Evolutionary conservation across 2,329 filamentous ascomycete genomes (phyloP), one percentile per base, ranked within the genome.

Genomic region (Colletotrichum gigasporum): DNA sequence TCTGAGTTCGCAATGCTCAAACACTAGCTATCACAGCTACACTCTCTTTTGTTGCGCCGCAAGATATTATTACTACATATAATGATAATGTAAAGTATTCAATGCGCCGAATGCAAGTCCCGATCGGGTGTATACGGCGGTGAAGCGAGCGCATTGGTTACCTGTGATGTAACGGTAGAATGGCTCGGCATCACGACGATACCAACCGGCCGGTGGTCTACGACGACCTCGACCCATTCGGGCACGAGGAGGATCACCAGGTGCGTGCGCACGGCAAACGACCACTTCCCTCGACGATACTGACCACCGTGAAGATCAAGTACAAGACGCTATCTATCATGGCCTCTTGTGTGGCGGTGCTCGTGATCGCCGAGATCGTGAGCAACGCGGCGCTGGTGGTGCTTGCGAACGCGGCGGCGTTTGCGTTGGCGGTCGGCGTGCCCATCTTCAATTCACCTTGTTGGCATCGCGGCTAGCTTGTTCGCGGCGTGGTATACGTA

Each of bases 331-430:
- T 86, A 11, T 80, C 78, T 86, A 11, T 80, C 78, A 18, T 86
- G 83, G 84, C 80, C 78, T 35, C 74, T 85, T 34, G 83, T 34
- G 83, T 85, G 4, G 78, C 83, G 3, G 73, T 84, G 5, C 74
- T 86, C 63, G 86, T 86, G 83, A 84, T 86, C 50, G 82, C 84
- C 12, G 84, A 86, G 71, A 85, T 85, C 59, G 82, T 86, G 1
- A 80, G 78, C 35, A 84, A 83, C 65, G 71, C 77, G 2, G 54
- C 77, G 0, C 71, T 86, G 7, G 76, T 85, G 5, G 32, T 85
- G 2, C 37, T 83, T 6, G 76, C 80, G 63, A 85, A 84, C 51
- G 77, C 70, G 1, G 75, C 78, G 2, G 80, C 83, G 1, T 79
- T 80, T 61, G 67, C 80, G 26, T 71, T 80, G 16, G 75, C 78